Base-by-base conservation (phyloP, 2,329 filamentous ascomycete genomes). In the Fusarium brachygibbosum region DNA sequence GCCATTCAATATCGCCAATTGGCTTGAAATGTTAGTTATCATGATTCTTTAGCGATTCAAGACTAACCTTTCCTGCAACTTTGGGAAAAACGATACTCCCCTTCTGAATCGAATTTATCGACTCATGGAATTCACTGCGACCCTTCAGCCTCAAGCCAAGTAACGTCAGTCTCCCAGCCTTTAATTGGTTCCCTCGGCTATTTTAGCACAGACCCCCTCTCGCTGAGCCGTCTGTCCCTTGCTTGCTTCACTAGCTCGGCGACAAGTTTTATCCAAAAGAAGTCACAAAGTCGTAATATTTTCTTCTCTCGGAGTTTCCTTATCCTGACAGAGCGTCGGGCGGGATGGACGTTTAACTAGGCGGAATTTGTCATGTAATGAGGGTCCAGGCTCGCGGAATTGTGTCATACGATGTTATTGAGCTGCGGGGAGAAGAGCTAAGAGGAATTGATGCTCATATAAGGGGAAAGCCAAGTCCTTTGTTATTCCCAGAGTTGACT, bases 161-260 rank as follows among this genome's bases (percentile, higher is more conserved):
- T 3, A 29, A 37, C 0, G 9, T 32, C 41, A 58, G 41, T 32
- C 16, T 13, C 49, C 19, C 19, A 38, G 14, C 3, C 16, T 17
- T 6, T 49, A 28, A 73, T 52, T 73, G 65, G 70, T 25, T 37
- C 29, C 9, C 17, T 73, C 70, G 70, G 70, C 68, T 64, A 65
- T 35, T 16, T n/a, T 29, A 21, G 42, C n/a, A 51, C 48, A 40
- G 48, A 51, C 46, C 46, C 46, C 32, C 46, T 50, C 46, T 38
- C 10, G 12, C 6, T 42, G 21, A 28, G 23, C 40, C 23, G 23
- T 42, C 23, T 12, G 9, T 38, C 25, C 48, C 48, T 28, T 40
- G 45, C 19, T 34, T 34, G 4, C 8, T 34, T 11, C 19, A 21
- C 21, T 55, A 45, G 42, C 42, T 31, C 31, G 9, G 34, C 32